These are phyloP conservation scores for Trichoderma virens DNA, from an alignment of 495 filamentous ascomycete genomes.

Conservation along the genomic window DNA sequence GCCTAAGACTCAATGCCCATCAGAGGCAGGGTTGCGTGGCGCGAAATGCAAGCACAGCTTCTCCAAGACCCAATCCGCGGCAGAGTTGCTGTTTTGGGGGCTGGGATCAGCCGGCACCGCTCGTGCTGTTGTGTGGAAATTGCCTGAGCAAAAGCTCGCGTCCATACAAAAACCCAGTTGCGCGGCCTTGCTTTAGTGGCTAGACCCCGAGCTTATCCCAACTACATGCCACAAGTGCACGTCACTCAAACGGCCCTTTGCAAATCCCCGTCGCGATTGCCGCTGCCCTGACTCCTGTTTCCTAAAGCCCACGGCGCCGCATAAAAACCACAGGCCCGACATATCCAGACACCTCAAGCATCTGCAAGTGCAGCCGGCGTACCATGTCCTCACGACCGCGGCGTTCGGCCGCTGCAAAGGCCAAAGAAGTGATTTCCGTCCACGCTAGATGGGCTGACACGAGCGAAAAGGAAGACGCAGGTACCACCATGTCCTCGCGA, in stretches of 20 bases:
- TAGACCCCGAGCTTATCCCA: not conserved
- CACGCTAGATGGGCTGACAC: constrained; percentile 12
- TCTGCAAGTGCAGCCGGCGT: constrained; percentile 12
- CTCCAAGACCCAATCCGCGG: not conserved
- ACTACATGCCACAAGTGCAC: not conserved
- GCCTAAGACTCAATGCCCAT: not conserved
- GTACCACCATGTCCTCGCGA: constrained; percentile 10
- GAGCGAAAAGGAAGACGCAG: constrained; percentile 10
- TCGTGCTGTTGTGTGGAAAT: not conserved
- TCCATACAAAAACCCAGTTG: not conserved
- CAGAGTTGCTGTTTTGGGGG: not conserved
- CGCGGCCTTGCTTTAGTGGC: not conserved
- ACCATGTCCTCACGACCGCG: constrained; percentile 44
- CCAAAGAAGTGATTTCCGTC: constrained; percentile 24
- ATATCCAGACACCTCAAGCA: not conserved
- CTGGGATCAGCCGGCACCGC: constrained; percentile 4
- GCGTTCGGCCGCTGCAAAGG: constrained; percentile 37
- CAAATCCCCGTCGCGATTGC: not conserved
- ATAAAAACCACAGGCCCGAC: not conserved
- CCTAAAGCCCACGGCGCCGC: not conserved
- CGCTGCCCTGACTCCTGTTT: not conserved
- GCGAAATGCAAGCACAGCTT: not conserved
- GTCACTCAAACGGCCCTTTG: not conserved
- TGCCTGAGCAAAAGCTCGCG: not conserved
- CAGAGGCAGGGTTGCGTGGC: not conserved